phyloP scores from a whole-genome alignment of 2,329 filamentous ascomycete genomes.

The Aspergillus fumigatus region DNA sequence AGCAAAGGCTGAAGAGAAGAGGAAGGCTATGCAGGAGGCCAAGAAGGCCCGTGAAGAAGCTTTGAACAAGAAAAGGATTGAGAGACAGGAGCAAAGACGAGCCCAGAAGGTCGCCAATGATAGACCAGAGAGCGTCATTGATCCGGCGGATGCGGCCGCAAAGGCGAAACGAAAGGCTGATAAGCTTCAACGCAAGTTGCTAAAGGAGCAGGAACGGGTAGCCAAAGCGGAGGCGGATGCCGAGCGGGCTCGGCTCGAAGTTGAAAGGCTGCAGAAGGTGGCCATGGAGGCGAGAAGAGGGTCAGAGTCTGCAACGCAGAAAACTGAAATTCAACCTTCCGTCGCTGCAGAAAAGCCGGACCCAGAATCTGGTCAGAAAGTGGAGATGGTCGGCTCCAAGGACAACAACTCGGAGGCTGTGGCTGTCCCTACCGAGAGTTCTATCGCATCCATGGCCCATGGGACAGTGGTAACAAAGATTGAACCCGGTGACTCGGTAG shows the following conservation, averaged over 20 bases:
- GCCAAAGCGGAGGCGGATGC: constrained; percentile 43
- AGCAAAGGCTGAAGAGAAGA: constrained; percentile 59
- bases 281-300: constrained; percentile 9
- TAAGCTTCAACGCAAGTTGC: constrained; percentile 46
- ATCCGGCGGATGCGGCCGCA: constrained; percentile 29
- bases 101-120: constrained; percentile 31
- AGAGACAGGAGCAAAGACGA: constrained; percentile 31
- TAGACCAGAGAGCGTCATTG: constrained; percentile 17
- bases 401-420: neutral
- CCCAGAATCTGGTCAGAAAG: neutral
- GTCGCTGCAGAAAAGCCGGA: neutral
- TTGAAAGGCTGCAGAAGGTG: constrained; percentile 29
- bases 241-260: constrained; percentile 32
- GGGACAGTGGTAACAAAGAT: neutral
- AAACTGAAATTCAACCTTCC: neutral
- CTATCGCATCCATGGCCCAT: neutral
- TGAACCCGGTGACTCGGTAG: neutral
- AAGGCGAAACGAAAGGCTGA: constrained; percentile 40
- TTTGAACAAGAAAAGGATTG: constrained; percentile 38
- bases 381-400: neutral
- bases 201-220: constrained; percentile 59
- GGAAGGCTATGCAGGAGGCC: constrained; percentile 61
- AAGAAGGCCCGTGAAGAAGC: constrained; percentile 42
- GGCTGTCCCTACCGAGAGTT: neutral
- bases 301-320: neutral